Base-by-base conservation (phyloP, 2,329 filamentous ascomycete genomes). In the Botryosphaeria dothidea region DNA sequence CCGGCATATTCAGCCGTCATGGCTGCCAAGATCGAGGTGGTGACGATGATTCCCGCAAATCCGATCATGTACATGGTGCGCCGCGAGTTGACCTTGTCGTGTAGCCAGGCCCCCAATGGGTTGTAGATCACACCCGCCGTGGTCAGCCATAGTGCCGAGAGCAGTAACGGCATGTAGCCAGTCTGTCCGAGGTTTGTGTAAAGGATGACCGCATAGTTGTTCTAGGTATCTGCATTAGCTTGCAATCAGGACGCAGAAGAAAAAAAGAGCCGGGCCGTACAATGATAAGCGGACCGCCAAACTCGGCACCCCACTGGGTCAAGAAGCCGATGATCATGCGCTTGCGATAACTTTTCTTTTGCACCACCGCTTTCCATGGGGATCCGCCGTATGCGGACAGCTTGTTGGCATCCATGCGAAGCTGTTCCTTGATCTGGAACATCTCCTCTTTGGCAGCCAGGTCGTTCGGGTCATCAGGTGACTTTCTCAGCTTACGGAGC, bases 271-370 rank as follows among this genome's bases (percentile, higher is more conserved):
- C 17, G 4, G 6, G 48, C 5, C 27, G 45, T 64, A 64, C 65
- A 63, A 84, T 84, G 17, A 85, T 81, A 0, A 85, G 74, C 11
- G 82, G 81, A 0, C 83, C 83, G n/a, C 78, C 81, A 69, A 84
- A 84, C 62, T 84, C 82, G 1, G 82, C 82, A 23, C 82, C 82
- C 69, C 67, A 85, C 67, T 84, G 83, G 0, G 82, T 84, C 38
- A 84, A 71, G 66, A 84, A 85, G 4, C 67, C 67, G 0, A 85
- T 82, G 1, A 79, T 74, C 81, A 85, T 83, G 0, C 83, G 75
- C 73, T 83, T 84, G 19, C 82, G 74, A 66, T 71, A 70, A 21
- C 64, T 67, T 48, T 65, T 67, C 57, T 67, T 69, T 54, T 64
- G 66, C 61, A 62, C 43, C 7, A 66, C 68, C 2, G 67, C 67